phyloP scores from a whole-genome alignment of 768 basidiomycete species.

The Mrakia blollopis region DNA sequence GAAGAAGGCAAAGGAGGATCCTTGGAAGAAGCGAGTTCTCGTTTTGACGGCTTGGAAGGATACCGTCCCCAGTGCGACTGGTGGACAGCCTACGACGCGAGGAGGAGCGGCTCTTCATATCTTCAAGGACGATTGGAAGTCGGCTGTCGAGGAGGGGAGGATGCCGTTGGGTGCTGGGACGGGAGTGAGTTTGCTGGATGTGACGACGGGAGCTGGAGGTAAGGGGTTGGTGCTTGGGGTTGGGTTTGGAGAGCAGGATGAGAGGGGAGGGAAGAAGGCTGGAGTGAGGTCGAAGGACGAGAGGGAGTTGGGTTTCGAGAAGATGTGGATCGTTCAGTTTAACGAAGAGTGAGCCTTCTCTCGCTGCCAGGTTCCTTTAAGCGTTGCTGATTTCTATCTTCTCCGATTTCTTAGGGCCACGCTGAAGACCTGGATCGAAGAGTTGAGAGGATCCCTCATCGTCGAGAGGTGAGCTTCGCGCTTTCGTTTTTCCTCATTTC shows the following conservation, averaged over 20 bases:
- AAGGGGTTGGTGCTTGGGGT: background rate
- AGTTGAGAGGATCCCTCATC: background rate
- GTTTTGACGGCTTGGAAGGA: background rate
- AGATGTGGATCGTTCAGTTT: background rate
- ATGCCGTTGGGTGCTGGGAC: background rate
- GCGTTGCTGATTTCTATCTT: no score
- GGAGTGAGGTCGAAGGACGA: background rate
- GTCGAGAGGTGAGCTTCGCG: background rate
- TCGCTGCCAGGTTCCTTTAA: no score
- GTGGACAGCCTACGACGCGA: background rate
- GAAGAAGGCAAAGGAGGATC: background rate
- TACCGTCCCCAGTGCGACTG: background rate
- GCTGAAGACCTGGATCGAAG: background rate
- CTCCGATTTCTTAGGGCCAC: background rate
- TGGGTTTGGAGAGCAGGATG: background rate
- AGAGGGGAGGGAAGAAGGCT: background rate
- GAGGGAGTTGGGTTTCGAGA: background rate
- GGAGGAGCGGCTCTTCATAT: background rate
- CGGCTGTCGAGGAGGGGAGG: background rate
- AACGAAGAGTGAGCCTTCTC: background rate
- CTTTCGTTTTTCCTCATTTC: background rate
- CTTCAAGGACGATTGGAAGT: background rate
- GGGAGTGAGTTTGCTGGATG: background rate
- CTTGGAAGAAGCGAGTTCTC: background rate
- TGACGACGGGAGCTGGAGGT: background rate